A percentile compares a stretch with the other conserved stretches of the same genome.
phyloP scores from a whole-genome alignment of 1,284 basidiomycete genomes.

The Boletus austroedulis region DNA sequence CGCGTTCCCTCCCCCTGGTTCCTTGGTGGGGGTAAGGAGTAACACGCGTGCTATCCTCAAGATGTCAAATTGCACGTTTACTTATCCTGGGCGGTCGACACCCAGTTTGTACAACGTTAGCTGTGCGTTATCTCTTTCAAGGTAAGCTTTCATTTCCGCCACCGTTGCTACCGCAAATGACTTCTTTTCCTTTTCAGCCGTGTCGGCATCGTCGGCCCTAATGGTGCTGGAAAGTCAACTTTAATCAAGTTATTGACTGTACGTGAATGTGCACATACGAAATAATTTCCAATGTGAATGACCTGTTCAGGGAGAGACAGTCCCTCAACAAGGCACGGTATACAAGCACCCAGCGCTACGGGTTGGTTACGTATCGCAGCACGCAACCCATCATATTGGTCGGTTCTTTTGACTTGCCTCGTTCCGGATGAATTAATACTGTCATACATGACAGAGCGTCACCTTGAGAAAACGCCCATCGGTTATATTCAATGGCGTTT shows the following conservation, averaged over 20 bases:
- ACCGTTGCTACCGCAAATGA: slow-evolving; percentile 15
- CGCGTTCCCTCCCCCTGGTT: slow-evolving; percentile 94
- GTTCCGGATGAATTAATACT: slow-evolving; percentile 16
- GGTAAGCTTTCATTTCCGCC: slow-evolving; percentile 46
- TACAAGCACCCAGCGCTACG: slow-evolving; percentile 96
- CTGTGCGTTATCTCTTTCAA: slow-evolving; percentile 89
- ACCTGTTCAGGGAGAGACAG: slow-evolving; percentile 75
- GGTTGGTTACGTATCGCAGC: slow-evolving; percentile 97
- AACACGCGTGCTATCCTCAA: slow-evolving; percentile 97
- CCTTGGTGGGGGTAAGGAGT: slow-evolving; percentile 95
- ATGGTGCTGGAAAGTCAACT: slow-evolving; percentile 95
- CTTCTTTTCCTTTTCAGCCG: slow-evolving; percentile 50
- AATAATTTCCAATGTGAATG: slow-evolving; percentile 7
- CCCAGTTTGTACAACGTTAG: slow-evolving; percentile 89
- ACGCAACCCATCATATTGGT: slow-evolving; percentile 95
- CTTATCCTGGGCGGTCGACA: slow-evolving; percentile 83
- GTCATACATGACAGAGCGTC: slow-evolving; percentile 58
- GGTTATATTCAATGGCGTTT: slow-evolving; percentile 99
- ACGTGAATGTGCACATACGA: slow-evolving; percentile 25
- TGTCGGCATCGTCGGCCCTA: slow-evolving; percentile 88
- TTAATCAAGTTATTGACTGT: slow-evolving; percentile 94
- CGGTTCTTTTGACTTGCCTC: slow-evolving; percentile 21
- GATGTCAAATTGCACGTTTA: slow-evolving; percentile 89
- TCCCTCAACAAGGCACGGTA: slow-evolving; percentile 89
- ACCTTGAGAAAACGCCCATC: slow-evolving; percentile 93